Evolutionary conservation across 768 basidiomycete species (phyloP), one percentile per base, ranked within the genome.

Genomic region (Boletales sp.): DNA sequence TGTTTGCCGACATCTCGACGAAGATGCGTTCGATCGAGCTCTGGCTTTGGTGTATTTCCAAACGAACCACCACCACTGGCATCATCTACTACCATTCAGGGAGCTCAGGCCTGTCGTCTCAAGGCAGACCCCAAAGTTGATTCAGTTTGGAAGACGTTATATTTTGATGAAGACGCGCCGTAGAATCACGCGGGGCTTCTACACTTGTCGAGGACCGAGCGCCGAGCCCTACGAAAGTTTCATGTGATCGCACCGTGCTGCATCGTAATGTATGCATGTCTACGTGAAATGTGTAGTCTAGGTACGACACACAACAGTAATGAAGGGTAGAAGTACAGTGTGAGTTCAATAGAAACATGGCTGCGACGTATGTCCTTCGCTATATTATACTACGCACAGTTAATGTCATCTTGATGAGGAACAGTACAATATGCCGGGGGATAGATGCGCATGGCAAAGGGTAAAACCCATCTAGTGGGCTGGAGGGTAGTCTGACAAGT

Each of bases 171-270:
- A 84, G 62, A 84, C 83, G 0, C 70, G 85, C 24, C 74, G 72
- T 40, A 71, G 86, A 13, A 70, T 87, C 21, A 87, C 86, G 86
- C 14, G 85, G 85, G 14, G 78, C 78, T 0, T 86, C 84, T 0
- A 60, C 84, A 29, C 73, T 84, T 34, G 53, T 66, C 43, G 62
- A 58, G 12, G 45, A 58, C 30, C 61, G 44, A 50, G 30, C 13
- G 18, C 18, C 7, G 24, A 27, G 6, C 21, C 21, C 21, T 21
- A 21, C 13, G 3, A 32, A 9, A 18, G 15, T 21, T 31, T 35
- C 17, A 39, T 48, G 27, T 35, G 8, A 17, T 24, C 17, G 24
- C 24, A 27, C 21, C 21, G 21, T 10, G 35, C 11, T 10, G 5
- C 9, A 27, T 38, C 30, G 31, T 42, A 31, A 38, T 32, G 17